Conservation (phyloP, 176 grass and related monocot genomes). For the Hsuehochloa calcarea region DNA sequence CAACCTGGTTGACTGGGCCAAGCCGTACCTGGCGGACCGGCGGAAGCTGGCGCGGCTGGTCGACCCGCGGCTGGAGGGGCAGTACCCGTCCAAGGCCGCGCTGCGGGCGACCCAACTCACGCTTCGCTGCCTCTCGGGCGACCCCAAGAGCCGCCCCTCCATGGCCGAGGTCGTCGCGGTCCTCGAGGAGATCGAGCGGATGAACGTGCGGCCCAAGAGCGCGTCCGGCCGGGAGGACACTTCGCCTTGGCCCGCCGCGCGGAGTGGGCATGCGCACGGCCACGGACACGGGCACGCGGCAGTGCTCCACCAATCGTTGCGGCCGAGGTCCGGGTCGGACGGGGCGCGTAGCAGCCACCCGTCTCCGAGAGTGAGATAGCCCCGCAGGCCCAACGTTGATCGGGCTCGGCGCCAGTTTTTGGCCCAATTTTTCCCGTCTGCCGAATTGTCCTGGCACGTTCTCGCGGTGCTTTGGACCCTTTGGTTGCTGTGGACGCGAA, state of each 20-base stretch:
- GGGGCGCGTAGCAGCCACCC: background rate
- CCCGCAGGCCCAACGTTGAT: background rate
- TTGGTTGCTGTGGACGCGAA: background rate
- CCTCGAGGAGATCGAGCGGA: slow-evolving; percentile 46
- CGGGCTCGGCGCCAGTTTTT: background rate
- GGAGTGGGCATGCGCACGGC: background rate
- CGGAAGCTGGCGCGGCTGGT: slow-evolving; percentile 49
- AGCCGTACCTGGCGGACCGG: slow-evolving; percentile 39
- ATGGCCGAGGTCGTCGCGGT: slow-evolving; percentile 37
- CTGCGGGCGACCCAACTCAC: slow-evolving; percentile 46
- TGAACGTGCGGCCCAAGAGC: slow-evolving; percentile 22
- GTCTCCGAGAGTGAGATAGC: background rate
- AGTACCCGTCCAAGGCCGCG: slow-evolving; percentile 56
- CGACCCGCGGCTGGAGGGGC: slow-evolving; percentile 63
- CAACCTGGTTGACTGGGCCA: slow-evolving; percentile 55
- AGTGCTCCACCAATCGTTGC: background rate
- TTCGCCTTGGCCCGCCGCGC: background rate
- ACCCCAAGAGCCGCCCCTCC: slow-evolving; percentile 48
- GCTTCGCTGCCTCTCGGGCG: slow-evolving; percentile 44
- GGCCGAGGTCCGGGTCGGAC: slow-evolving; percentile 14
- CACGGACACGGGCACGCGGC: background rate
- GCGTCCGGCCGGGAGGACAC: background rate
- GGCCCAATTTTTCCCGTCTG: background rate
- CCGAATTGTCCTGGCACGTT: background rate
- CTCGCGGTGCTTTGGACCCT: background rate